Evolutionary conservation across 495 filamentous ascomycete genomes (phyloP).

Genomic region (Penicillium subrubescens): DNA sequence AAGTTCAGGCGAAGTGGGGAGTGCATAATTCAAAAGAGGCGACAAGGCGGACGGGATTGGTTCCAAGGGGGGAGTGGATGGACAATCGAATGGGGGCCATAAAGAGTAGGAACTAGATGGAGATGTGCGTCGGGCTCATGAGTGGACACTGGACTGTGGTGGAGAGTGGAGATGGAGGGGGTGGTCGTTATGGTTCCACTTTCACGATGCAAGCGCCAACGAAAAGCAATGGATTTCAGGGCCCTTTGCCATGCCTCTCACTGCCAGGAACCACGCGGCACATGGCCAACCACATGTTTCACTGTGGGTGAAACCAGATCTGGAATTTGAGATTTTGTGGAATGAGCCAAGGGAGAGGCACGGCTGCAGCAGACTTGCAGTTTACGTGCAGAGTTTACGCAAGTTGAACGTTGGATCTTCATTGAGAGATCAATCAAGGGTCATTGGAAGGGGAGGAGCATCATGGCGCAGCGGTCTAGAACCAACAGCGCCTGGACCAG

Average conservation of each 20-base stretch:
- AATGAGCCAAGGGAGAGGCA: conserved; percentile 28
- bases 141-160: too few species aligned
- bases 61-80: background rate
- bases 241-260: conserved; percentile 7
- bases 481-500: background rate
- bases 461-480: conserved; percentile 23
- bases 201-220: conserved; percentile 10
- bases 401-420: conserved; percentile 17
- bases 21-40: conserved; percentile 30
- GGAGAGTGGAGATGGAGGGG: too few species aligned
- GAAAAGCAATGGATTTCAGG: background rate
- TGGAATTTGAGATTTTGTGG: conserved; percentile 19
- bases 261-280: conserved; percentile 14
- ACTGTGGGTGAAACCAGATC: conserved; percentile 17
- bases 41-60: conserved; percentile 27
- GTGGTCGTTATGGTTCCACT: conserved; percentile 2
- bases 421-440: conserved; percentile 29
- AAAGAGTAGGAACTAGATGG: conserved; percentile 29
- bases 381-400: conserved; percentile 10
- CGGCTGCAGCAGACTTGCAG: background rate
- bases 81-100: conserved; percentile 16
- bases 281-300: conserved; percentile 35
- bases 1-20: conserved; percentile 9
- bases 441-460: conserved; percentile 9
- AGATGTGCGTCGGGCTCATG: conserved; percentile 3